phyloP scores from a whole-genome alignment of 2,329 filamentous ascomycete species.

The Ophidiomyces ophidiicola region DNA sequence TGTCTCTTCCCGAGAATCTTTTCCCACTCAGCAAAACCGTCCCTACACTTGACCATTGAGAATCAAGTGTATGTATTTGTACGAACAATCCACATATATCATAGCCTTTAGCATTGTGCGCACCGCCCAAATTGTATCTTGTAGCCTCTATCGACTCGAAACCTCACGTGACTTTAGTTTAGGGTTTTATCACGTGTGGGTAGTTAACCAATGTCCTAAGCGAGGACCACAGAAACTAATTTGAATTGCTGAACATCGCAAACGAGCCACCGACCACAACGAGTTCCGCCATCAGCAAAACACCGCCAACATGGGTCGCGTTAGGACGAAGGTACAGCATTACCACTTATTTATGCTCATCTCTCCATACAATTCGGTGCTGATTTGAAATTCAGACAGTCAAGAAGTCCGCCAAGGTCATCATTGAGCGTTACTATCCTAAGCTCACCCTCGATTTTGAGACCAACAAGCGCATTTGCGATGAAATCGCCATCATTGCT shows the following conservation, averaged over 20 bases:
- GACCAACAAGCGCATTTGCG: slow-evolving; percentile 99
- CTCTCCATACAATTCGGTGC: not conserved
- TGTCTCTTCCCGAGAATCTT: slow-evolving; percentile 8
- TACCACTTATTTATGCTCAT: not conserved
- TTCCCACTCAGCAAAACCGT: not conserved
- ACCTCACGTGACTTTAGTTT: too few species aligned
- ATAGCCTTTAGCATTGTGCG: too few species aligned
- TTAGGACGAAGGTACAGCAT: slow-evolving; percentile 21
- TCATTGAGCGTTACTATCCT: slow-evolving; percentile 98
- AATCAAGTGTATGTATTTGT: not conserved
- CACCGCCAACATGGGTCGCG: slow-evolving; percentile 18
- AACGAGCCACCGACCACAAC: slow-evolving; percentile 33
- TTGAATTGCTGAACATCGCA: not conserved
- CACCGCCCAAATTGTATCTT: too few species aligned
- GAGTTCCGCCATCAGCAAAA: slow-evolving; percentile 11
- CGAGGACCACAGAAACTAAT: not conserved
- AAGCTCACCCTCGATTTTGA: slow-evolving; percentile 99
- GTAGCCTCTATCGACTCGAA: too few species aligned
- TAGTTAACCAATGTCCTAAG: too few species aligned
- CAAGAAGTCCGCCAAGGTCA: slow-evolving; percentile 93
- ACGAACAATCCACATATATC: not conserved
- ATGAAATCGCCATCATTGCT: slow-evolving; percentile 99
- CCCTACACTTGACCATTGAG: slow-evolving; percentile 8
- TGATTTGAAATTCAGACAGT: slow-evolving; percentile 42
- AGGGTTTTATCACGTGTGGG: too few species aligned